Conservation (phyloP, 495 filamentous ascomycete genomes). For the Penicillium longicatenatum region DNA sequence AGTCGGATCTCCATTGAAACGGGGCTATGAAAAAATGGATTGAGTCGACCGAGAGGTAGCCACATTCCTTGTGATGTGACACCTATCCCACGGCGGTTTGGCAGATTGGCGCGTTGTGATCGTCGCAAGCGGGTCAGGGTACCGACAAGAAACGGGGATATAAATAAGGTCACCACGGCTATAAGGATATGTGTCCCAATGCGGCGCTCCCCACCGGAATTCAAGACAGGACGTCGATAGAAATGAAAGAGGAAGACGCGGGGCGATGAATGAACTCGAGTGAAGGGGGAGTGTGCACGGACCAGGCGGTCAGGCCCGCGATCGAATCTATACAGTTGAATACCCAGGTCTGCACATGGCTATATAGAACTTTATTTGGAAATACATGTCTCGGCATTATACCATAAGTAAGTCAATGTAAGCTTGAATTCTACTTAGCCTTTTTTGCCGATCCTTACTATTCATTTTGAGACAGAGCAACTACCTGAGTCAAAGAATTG, state of each 20-base stretch:
- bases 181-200: slow-evolving; percentile 20
- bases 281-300: slow-evolving; percentile 29
- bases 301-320: slow-evolving; percentile 33
- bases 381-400: neutral
- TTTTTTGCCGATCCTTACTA: neutral
- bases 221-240: slow-evolving; percentile 22
- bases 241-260: slow-evolving; percentile 30
- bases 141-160: slow-evolving; percentile 17
- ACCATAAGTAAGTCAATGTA: too few species aligned
- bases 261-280: slow-evolving; percentile 32
- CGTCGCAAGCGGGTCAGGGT: slow-evolving; percentile 24
- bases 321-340: slow-evolving; percentile 12
- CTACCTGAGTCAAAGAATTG: too few species aligned
- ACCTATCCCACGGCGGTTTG: slow-evolving; percentile 16
- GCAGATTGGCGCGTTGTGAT: slow-evolving; percentile 19
- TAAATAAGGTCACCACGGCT: slow-evolving; percentile 11
- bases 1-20: slow-evolving; percentile 47
- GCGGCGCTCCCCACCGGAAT: slow-evolving; percentile 19
- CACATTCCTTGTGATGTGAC: slow-evolving; percentile 43
- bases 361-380: neutral
- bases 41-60: slow-evolving; percentile 36
- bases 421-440: too few species aligned
- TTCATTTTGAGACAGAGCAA: neutral
- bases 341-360: neutral
- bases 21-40: slow-evolving; percentile 31